A percentile compares a stretch with the other conserved stretches of the same genome.
Evolutionary conservation across 2,329 filamentous ascomycete species (phyloP).

Genomic region (Harringtonia aguacate): DNA sequence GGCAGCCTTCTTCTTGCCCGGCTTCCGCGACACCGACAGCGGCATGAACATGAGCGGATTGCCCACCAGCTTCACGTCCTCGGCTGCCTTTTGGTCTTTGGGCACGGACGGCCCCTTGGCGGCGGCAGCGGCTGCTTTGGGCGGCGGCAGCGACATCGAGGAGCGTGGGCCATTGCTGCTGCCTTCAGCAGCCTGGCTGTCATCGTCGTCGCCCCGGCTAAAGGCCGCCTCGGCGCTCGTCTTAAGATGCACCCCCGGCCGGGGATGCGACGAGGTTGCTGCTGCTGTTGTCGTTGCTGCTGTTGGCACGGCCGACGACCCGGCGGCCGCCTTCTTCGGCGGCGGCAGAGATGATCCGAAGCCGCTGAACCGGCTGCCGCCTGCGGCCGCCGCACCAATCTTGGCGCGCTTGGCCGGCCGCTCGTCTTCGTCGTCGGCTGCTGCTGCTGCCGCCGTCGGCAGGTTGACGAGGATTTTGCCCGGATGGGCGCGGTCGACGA

Average conservation of each 20-base stretch:
- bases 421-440: slow-evolving; percentile 27
- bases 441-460: slow-evolving; percentile 33
- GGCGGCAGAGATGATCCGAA: slow-evolving; percentile 83
- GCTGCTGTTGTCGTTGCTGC: slow-evolving; percentile 15
- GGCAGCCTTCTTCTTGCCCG: slow-evolving; percentile 52
- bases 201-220: slow-evolving; percentile 8
- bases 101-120: slow-evolving; percentile 38
- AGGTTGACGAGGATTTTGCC: slow-evolving; percentile 79
- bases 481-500: slow-evolving; percentile 70
- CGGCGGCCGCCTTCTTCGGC: slow-evolving; percentile 52
- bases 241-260: slow-evolving; percentile 62
- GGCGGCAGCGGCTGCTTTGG: slow-evolving; percentile 23
- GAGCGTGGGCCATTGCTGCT: no score
- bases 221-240: slow-evolving; percentile 80
- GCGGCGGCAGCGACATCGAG: no score
- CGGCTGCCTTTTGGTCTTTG: slow-evolving; percentile 45
- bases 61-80: slow-evolving; percentile 58
- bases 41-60: slow-evolving; percentile 85
- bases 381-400: slow-evolving; percentile 21
- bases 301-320: slow-evolving; percentile 16
- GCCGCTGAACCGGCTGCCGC: slow-evolving; percentile 57
- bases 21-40: slow-evolving; percentile 69
- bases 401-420: slow-evolving; percentile 64
- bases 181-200: no score
- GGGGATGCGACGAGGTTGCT: slow-evolving; percentile 22